Evolutionary conservation across 1,284 basidiomycete species (phyloP).

Genomic region (Pholiota adiposa): DNA sequence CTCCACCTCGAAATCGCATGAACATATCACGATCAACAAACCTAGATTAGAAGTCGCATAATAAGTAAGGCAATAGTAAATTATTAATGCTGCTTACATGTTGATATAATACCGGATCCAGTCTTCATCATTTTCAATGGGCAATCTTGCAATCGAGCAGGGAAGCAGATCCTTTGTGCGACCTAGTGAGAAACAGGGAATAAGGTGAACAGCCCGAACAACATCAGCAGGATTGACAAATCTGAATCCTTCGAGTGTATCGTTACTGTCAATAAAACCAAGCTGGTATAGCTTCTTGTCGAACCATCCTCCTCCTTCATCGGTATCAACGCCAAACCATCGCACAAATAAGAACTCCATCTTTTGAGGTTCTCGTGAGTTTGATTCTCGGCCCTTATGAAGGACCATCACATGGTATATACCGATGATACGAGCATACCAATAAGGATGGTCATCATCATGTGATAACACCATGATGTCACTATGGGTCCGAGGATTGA

Average conservation of each 20-base stretch:
- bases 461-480: conserved; percentile 15
- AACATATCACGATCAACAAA: conserved; percentile 27
- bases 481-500: conserved; percentile 11
- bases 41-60: conserved; percentile 20
- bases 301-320: conserved; percentile 17
- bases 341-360: conserved; percentile 25
- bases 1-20: not conserved
- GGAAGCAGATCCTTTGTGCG: conserved; percentile 1
- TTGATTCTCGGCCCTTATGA: not conserved
- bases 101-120: conserved; percentile 19
- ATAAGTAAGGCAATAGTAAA: not conserved
- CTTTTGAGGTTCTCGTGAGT: not conserved
- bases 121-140: conserved; percentile 10
- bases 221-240: conserved; percentile 23
- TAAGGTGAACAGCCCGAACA: conserved; percentile 22
- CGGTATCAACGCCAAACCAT: conserved; percentile 21
- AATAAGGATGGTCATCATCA: conserved; percentile 21
- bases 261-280: conserved; percentile 16
- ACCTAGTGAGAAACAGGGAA: conserved; percentile 11
- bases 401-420: conserved; percentile 23
- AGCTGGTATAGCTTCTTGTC: conserved; percentile 13
- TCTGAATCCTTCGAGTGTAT: conserved; percentile 19
- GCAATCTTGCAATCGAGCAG: conserved; percentile 12
- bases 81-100: conserved; percentile 18
- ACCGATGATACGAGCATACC: conserved; percentile 25